Evolutionary conservation across 2,329 filamentous ascomycete species (phyloP), one percentile per base, ranked within the genome.

Genomic region (Fusarium sp.): DNA sequence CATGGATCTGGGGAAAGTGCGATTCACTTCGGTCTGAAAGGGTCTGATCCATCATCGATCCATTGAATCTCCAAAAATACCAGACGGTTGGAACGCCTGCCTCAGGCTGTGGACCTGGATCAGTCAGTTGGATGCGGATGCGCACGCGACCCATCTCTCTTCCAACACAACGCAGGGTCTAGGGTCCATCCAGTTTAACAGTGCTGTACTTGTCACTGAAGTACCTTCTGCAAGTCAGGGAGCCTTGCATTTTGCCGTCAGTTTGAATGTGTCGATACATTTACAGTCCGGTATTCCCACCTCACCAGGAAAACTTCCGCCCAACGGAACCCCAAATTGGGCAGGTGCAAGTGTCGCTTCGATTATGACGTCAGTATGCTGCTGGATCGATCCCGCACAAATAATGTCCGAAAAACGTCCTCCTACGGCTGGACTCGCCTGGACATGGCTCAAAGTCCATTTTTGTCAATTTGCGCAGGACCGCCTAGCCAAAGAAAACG

Each of bases 331-430:
- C 56, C 72, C 72, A 25, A 68, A 66, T 71, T 37, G 16, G 66
- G 72, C 66, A 75, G 72, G 72, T 66, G 60, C 10, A 35, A 58
- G 37, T 41, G 43, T 37, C 45, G 32, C 30, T 70, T 52, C 32
- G 18, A 58, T 35, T 52, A 62, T 75, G 72, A 75, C 72, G 72
- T 75, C 72, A 74, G 23, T 27, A n/a, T 34, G 37, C 20, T 45
- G 27, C 34, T 25, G 27, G 10, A 54, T 5, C 27, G 48, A 54
- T 54, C 10, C 30, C 43, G 20, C 34, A 37, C 34, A 50, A 35
- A 30, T 20, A 45, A 50, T 50, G 35, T 58, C 56, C 56, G 56
- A 27, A 30, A 16, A n/a, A 56, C 23, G 30, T 11, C 52, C 11
- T 16, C 32, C n/a, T n/a, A 37, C 32, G 20, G 27, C n/a, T 57